A percentile compares a stretch with the other conserved stretches of the same genome.
phyloP scores from a whole-genome alignment of 345 rosid genomes.

The Erodium maritimum region DNA sequence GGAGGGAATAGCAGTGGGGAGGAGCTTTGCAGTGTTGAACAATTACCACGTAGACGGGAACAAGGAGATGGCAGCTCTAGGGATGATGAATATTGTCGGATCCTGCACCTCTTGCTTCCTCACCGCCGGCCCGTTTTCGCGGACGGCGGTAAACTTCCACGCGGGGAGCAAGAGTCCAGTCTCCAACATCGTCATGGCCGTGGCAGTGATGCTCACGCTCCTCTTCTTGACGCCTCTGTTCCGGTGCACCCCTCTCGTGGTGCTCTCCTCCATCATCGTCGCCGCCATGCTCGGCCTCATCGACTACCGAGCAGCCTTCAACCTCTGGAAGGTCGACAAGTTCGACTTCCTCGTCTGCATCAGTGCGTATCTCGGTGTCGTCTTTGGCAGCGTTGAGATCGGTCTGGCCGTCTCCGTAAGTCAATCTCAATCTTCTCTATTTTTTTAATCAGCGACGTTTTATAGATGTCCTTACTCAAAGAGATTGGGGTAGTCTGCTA shows the following conservation, averaged over 20 bases:
- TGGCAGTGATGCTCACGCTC: constrained; percentile 72
- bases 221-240: constrained; percentile 76
- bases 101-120: constrained; percentile 90
- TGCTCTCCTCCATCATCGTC: constrained; percentile 70
- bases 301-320: constrained; percentile 71
- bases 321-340: constrained; percentile 78
- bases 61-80: constrained; percentile 95
- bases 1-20: constrained; percentile 97
- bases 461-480: no score
- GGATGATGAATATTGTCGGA: constrained; percentile 86
- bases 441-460: no score
- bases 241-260: constrained; percentile 86
- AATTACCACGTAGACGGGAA: constrained; percentile 87
- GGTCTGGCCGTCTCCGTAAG: constrained; percentile 68
- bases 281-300: constrained; percentile 89
- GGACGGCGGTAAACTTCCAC: constrained; percentile 86
- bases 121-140: constrained; percentile 84
- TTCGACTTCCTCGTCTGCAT: constrained; percentile 76
- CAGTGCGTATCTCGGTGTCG: constrained; percentile 66
- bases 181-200: constrained; percentile 88
- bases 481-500: no score
- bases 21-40: constrained; percentile 86
- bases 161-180: constrained; percentile 85
- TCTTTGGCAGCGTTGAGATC: constrained; percentile 69
- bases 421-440: no score